A percentile compares a stretch with the other conserved stretches of the same genome.
These are phyloP conservation scores for Candida neerlandica DNA, from an alignment of 1,139 yeast genomes.

Conservation along the genomic window DNA sequence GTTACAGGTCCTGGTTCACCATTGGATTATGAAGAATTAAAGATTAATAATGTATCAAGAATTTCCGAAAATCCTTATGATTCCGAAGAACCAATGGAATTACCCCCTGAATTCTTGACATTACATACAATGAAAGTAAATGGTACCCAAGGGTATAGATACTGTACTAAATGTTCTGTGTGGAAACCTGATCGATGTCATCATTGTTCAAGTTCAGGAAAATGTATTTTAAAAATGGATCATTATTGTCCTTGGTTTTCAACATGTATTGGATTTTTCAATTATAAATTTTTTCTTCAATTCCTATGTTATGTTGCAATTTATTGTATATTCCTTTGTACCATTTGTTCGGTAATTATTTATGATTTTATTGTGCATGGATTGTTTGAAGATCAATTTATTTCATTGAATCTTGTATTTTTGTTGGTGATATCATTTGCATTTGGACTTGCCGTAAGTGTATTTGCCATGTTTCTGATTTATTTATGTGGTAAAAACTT, in stretches of 20 bases:
- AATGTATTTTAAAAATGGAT: conserved; percentile 78
- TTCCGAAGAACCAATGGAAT: conserved; percentile 2
- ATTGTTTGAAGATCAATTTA: conserved; percentile 35
- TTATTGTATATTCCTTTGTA: conserved; percentile 45
- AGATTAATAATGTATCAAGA: conserved; percentile 4
- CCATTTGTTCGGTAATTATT: conserved; percentile 43
- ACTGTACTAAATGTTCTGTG: conserved; percentile 66
- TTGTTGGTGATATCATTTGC: conserved; percentile 61
- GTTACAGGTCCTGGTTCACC: conserved; percentile 71
- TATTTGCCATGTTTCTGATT: conserved; percentile 61
- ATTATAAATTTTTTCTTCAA: conserved; percentile 78
- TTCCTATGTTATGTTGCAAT: conserved; percentile 61
- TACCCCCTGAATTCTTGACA: conserved; percentile 20
- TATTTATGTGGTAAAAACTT: conserved; percentile 62
- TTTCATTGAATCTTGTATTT: conserved; percentile 64
- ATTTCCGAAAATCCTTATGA: conserved; percentile 14
- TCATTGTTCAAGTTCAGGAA: conserved; percentile 76
- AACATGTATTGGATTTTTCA: conserved; percentile 78
- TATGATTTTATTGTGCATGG: conserved; percentile 53
- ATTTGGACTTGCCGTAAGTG: conserved; percentile 61
- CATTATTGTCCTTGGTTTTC: conserved; percentile 99
- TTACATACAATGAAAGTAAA: conserved; percentile 20
- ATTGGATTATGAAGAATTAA: conserved; percentile 25
- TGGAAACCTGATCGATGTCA: conserved; percentile 97
- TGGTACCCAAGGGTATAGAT: conserved; percentile 18